These are phyloP conservation scores for Ambrosia trifida DNA, from an alignment of 129 eudicot species.

Conservation along the genomic window DNA sequence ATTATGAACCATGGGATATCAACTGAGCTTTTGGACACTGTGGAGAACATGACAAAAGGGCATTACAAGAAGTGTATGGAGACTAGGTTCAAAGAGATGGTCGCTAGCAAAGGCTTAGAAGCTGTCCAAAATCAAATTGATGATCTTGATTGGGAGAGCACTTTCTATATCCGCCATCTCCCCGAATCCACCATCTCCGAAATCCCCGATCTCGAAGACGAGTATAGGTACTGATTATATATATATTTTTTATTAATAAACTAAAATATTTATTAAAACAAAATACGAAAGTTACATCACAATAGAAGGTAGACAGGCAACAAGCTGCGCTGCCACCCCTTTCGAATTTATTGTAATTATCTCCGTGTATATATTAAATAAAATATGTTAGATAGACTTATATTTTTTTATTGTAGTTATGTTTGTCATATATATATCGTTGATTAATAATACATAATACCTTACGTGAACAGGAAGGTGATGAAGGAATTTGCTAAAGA, in stretches of 20 bases:
- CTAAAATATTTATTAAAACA: too few species aligned
- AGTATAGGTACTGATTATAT: conserved; percentile 57
- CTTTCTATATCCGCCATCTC: conserved; percentile 81
- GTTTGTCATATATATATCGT: too few species aligned
- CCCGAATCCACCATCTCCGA: conserved; percentile 79
- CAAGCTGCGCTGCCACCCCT: too few species aligned
- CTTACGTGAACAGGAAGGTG: conserved; percentile 40
- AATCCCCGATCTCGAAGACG: conserved; percentile 86
- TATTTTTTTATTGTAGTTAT: too few species aligned
- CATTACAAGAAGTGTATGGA: conserved; percentile 93
- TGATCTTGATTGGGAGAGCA: conserved; percentile 96
- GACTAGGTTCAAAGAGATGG: conserved; percentile 83
- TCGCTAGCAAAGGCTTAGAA: conserved; percentile 71
- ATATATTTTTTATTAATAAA: too few species aligned
- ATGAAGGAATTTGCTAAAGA: conserved; percentile 81
- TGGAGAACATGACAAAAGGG: conserved; percentile 85
- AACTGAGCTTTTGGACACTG: conserved; percentile 78
- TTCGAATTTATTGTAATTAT: too few species aligned
- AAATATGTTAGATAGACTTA: too few species aligned
- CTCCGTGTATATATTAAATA: background rate
- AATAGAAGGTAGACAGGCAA: too few species aligned
- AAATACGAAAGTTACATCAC: too few species aligned
- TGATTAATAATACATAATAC: too few species aligned
- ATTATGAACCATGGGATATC: conserved; percentile 82
- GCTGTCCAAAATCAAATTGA: conserved; percentile 59